Evolutionary conservation across 148 eudicot genomes (phyloP).

Genomic region (Pouteria glomerata): DNA sequence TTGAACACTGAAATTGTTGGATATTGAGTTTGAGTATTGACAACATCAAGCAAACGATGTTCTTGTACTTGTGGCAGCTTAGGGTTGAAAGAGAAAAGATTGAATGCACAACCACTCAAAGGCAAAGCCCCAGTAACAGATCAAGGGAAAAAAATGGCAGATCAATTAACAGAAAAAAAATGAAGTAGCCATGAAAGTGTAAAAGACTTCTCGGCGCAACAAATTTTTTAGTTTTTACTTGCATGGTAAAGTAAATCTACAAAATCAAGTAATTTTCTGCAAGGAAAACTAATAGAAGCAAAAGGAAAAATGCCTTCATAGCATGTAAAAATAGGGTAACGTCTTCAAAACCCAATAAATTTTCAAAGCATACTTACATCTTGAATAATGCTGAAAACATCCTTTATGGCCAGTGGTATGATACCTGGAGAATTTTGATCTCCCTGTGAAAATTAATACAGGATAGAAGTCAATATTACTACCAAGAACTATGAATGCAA

Average conservation of each 20-base stretch:
- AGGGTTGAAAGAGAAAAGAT: background rate
- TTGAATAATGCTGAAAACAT: slow-evolving; percentile 96
- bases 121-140: background rate
- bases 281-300: background rate
- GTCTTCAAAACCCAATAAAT: background rate
- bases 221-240: background rate
- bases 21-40: no score
- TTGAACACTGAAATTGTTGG: background rate
- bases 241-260: background rate
- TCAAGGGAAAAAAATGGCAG: background rate
- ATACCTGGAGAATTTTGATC: slow-evolving; percentile 87
- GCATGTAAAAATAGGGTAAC: background rate
- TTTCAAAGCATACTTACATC: slow-evolving; percentile 62
- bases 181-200: background rate
- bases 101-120: background rate
- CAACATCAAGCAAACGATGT: background rate
- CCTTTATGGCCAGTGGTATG: slow-evolving; percentile 97
- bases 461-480: background rate
- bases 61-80: background rate
- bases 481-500: background rate
- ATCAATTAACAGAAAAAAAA: background rate
- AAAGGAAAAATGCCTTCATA: background rate
- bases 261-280: background rate
- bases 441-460: slow-evolving; percentile 45
- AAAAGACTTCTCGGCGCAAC: background rate